Base-by-base conservation (phyloP, 2,329 filamentous ascomycete species). In the Diaporthe sp. region DNA sequence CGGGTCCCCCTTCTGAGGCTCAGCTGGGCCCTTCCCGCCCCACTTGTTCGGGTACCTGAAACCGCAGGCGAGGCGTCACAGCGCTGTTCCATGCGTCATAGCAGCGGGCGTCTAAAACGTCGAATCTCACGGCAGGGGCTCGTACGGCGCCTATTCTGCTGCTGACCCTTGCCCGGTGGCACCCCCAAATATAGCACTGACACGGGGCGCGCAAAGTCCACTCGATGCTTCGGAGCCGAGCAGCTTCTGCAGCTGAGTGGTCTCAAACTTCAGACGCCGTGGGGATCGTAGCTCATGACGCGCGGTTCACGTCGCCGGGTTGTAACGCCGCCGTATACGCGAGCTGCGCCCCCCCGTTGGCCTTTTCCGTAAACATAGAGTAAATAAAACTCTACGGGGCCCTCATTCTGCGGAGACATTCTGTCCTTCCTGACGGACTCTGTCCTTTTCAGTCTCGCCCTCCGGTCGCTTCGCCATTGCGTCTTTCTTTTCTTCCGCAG, bases 241-340 rank as follows among this genome's bases (percentile, higher is more conserved):
- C 39, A 34, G 28, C 22, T 8, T 19, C 31, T 73, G 71, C 58
- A 42, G 19, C 49, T 55, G 44, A 55, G 34, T 62, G 34, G 71
- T 73, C 71, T 73, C 71, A 73, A 19, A 25, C n/a, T 39, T 44
- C 58, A 65, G 71, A 57, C 58, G 61, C 49, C 58, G 65, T 44
- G 58, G 58, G n/a, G 39, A 49, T 37, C 13, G 44, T 39, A 28
- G 10, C 37, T 22, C 17, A 73, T 65, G 71, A 73, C 58, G 71
- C 71, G 58, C 55, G 58, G 71, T 73, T 60, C 53, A 28, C 42
- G 70, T 60, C 53, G 53, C 17, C 53, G 53, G 42, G 25, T 49
- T 51, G 53, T 22, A 61, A 60, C 53, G 70, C 70, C 71, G 58
- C 71, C 51, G 31, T 25, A 42, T 25, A 53, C 28, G 65, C 28